These are phyloP conservation scores for Trypanosoma mega DNA, from an alignment of 208 protist genomes.

Conservation along the genomic window DNA sequence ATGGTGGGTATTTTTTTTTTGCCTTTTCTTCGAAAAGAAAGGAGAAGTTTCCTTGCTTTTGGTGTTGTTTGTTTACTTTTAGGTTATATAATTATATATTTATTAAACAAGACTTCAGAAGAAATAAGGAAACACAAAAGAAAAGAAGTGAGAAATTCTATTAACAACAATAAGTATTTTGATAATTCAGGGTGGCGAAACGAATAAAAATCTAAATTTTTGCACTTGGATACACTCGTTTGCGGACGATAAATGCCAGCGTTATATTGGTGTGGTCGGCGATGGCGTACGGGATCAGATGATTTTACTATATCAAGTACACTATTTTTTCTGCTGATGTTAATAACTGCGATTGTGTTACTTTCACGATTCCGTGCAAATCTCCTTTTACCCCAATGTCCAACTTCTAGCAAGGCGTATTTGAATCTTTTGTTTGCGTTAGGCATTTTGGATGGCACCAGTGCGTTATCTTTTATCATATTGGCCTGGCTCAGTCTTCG, in stretches of 20 bases:
- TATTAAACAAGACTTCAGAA: no score
- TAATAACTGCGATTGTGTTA: slow-evolving; percentile 21
- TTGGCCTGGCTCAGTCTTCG: slow-evolving; percentile 46
- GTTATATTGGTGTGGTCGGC: slow-evolving; percentile 63
- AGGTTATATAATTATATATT: no score
- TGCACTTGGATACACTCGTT: no score
- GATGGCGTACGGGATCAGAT: slow-evolving; percentile 72
- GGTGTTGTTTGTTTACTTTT: no score
- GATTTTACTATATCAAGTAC: slow-evolving; percentile 73
- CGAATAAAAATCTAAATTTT: no score
- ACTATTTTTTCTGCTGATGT: slow-evolving; percentile 40
- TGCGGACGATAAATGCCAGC: slow-evolving; percentile 86
- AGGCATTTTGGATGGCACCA: slow-evolving; percentile 33
- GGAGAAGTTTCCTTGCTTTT: no score
- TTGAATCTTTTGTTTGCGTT: slow-evolving; percentile 30
- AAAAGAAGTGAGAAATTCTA: no score
- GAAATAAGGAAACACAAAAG: no score
- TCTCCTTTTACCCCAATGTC: slow-evolving; percentile 24
- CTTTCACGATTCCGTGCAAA: slow-evolving; percentile 9
- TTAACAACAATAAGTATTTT: no score
- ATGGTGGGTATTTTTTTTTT: no score
- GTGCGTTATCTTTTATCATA: slow-evolving; percentile 35
- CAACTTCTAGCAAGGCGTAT: slow-evolving; percentile 14
- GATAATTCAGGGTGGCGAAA: no score
- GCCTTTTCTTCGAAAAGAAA: no score